phyloP scores from a whole-genome alignment of 768 basidiomycete genomes.

The Mycena haematopus region DNA sequence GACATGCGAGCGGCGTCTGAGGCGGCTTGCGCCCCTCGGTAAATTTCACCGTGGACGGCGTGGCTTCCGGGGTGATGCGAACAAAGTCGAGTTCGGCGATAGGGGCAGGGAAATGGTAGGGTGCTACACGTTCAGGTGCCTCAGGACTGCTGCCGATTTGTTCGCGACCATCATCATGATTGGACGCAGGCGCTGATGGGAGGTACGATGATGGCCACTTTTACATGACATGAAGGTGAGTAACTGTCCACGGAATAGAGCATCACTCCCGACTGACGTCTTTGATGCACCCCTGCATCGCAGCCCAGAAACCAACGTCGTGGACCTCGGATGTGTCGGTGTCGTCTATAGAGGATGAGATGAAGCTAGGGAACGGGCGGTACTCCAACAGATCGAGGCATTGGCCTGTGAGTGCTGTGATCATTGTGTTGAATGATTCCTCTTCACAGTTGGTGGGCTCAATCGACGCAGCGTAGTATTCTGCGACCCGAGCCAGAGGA shows the following conservation, averaged over 20 bases:
- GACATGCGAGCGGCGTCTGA: conserved; percentile 17
- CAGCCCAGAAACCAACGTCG: background rate
- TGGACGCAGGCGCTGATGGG: no score
- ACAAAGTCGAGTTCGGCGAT: no score
- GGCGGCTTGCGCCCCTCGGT: conserved; percentile 1
- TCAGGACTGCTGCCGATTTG: no score
- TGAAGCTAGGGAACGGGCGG: background rate
- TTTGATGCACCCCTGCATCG: background rate
- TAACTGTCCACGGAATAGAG: background rate
- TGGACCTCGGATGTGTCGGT: background rate
- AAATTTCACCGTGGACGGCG: conserved; percentile 2
- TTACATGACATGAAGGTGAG: background rate
- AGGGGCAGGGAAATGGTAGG: no score
- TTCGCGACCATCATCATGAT: no score
- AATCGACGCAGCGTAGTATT: background rate
- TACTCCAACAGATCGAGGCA: conserved; percentile 13
- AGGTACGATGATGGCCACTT: no score
- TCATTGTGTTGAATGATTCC: background rate
- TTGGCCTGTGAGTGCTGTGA: conserved; percentile 3
- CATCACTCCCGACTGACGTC: background rate
- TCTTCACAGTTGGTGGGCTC: background rate
- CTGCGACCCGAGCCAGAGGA: background rate
- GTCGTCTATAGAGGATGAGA: no score
- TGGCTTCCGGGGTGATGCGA: no score
- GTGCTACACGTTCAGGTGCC: no score